These are phyloP conservation scores for Chlorella ohadii DNA, from an alignment of 139 green algal species.

Conservation along the genomic window DNA sequence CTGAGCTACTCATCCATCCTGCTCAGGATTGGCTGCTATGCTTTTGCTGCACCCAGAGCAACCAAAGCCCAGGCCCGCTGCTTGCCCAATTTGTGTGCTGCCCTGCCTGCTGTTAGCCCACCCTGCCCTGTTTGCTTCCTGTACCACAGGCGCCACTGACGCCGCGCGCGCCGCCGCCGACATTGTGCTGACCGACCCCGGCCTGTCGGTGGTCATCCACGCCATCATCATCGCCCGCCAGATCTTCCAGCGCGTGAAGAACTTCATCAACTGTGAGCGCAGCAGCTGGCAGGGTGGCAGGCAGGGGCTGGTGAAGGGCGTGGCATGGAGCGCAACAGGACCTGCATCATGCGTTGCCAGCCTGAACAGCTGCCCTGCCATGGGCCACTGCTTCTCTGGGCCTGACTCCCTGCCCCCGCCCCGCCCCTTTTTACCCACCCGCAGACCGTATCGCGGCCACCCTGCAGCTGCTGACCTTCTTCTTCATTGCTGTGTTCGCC, in stretches of 20 bases:
- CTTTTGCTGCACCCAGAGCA: too few species aligned
- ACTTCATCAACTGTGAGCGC: slow-evolving; percentile 75
- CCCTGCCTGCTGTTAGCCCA: too few species aligned
- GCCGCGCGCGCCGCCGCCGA: slow-evolving; percentile 88
- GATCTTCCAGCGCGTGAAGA: slow-evolving; percentile 89
- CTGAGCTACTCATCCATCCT: too few species aligned
- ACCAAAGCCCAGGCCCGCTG: too few species aligned
- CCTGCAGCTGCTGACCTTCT: slow-evolving; percentile 89
- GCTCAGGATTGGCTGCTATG: too few species aligned
- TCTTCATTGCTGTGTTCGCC: slow-evolving; percentile 86
- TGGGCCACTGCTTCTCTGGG: too few species aligned
- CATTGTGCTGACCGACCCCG: slow-evolving; percentile 89
- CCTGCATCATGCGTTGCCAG: neutral
- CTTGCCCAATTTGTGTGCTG: too few species aligned
- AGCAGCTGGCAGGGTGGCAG: neutral
- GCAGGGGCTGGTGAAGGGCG: neutral
- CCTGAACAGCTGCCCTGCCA: too few species aligned
- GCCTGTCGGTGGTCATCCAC: slow-evolving; percentile 81
- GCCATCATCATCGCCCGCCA: slow-evolving; percentile 77
- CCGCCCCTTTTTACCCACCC: slow-evolving; percentile 53
- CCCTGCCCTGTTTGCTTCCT: slow-evolving; percentile 22
- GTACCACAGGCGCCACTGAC: slow-evolving; percentile 65
- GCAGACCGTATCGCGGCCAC: slow-evolving; percentile 76
- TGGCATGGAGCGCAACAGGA: neutral
- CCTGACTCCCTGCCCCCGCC: neutral